Conservation (phyloP, 2,329 filamentous ascomycete species). For the Phaeosphaeria sp. region DNA sequence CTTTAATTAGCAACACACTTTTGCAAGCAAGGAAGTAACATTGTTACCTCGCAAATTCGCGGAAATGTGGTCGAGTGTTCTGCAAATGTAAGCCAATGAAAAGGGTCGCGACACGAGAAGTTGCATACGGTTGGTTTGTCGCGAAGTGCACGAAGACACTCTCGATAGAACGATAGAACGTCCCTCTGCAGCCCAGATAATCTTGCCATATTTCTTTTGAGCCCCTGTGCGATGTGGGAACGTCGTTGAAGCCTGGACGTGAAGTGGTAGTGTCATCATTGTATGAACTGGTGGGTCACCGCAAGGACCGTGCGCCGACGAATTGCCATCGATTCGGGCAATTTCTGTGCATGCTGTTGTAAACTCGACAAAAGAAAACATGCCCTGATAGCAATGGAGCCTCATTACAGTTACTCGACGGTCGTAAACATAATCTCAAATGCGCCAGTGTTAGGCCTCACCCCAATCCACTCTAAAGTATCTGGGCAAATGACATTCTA, state of each 20-base stretch:
- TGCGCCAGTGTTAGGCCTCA: too few species aligned
- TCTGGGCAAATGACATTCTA: too few species aligned
- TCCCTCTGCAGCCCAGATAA: conserved; percentile 90
- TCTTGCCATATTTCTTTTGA: conserved; percentile 47
- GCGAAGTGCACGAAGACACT: conserved; percentile 80
- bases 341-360: neutral
- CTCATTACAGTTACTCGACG: too few species aligned
- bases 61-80: conserved; percentile 67
- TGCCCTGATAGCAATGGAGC: too few species aligned
- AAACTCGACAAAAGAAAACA: neutral
- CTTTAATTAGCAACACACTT: conserved; percentile 5
- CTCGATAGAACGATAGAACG: conserved; percentile 83
- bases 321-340: neutral
- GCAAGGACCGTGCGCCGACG: neutral
- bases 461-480: too few species aligned
- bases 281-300: neutral
- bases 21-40: neutral
- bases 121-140: conserved; percentile 75
- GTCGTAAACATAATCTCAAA: too few species aligned
- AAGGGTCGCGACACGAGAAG: neutral
- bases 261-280: neutral
- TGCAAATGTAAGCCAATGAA: conserved; percentile 39
- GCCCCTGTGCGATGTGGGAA: neutral
- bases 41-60: conserved; percentile 66
- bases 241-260: neutral